Percentiles rank a stretch among this genome's conserved stretches.
Conservation (phyloP, 2,329 filamentous ascomycete species). For the Phialemoniopsis sp. region DNA sequence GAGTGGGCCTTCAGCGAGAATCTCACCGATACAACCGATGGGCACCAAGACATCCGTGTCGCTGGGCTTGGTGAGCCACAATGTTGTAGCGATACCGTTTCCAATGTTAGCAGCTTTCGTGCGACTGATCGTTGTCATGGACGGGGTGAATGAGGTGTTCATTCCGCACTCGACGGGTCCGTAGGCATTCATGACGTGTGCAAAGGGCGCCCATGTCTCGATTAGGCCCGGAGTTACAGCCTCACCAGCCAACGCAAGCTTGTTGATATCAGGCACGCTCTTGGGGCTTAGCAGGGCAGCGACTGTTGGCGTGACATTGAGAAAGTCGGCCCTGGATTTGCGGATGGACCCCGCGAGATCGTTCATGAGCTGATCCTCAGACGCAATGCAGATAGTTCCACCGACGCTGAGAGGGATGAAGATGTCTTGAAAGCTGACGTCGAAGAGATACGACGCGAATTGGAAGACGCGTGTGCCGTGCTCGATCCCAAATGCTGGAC, state of each 20-base stretch:
- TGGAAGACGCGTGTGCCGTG: neutral
- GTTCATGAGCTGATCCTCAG: constrained; percentile 29
- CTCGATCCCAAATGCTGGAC: neutral
- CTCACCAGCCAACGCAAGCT: constrained; percentile 19
- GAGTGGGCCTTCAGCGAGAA: constrained; percentile 36
- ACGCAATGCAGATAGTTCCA: no score
- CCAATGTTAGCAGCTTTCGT: constrained; percentile 16
- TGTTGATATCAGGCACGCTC: no score
- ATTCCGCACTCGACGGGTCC: constrained; percentile 19
- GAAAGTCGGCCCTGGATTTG: no score
- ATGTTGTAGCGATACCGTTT: constrained; percentile 7
- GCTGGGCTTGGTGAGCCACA: constrained; percentile 25
- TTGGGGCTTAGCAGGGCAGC: constrained; percentile 16
- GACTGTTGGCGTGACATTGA: constrained; percentile 20
- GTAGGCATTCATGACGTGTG: constrained; percentile 11
- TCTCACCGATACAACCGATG: constrained; percentile 24
- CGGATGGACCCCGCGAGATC: constrained; percentile 21
- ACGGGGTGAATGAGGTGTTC: constrained; percentile 9
- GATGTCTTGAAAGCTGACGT: constrained; percentile 19
- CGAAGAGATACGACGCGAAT: neutral
- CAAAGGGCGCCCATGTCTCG: constrained; percentile 14
- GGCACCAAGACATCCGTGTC: constrained; percentile 20
- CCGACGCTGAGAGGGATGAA: constrained; percentile 27
- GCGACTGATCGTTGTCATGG: constrained; percentile 6
- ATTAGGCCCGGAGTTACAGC: constrained; percentile 15